Evolutionary conservation across 1,284 basidiomycete species (phyloP), one percentile per base, ranked within the genome.

Genomic region (Laetiporus sulphureus): DNA sequence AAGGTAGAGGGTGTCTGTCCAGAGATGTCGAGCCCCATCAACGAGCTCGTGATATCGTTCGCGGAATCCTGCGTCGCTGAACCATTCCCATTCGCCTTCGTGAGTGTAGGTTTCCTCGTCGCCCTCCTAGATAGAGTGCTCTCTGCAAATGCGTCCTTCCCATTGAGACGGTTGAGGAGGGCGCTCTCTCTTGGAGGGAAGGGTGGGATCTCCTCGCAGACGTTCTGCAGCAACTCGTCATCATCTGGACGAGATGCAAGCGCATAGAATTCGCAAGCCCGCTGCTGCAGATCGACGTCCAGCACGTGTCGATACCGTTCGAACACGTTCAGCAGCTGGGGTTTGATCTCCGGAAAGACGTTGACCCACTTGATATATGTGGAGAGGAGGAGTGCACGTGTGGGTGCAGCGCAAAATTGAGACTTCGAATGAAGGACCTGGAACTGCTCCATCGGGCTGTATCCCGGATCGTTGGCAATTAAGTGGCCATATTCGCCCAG

Each of bases 321-420:
- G 58, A 99, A 95, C 48, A 99, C 91, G 62, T 87, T 90, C 56
- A 97, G 61, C 18, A 99, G 77, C 58, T 96, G 92, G 18, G 85
- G 78, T 53, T 95, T 94, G 65, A 99, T 97, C 65, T 99, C 96
- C 5, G 96, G 96, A 67, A 99, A 99, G 40, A 99, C 84, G 62
- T 99, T 99, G 49, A 97, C 90, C 95, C 92, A 96, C 73, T 99
- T 99, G 69, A 98, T 85, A 62, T 99, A 99, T 1, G 96, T 97
- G 5, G 95, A 95, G 12, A 99, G 71, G 19, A 99, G 76, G 33
- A 99, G 73, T 0, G 94, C 89, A 22, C 95, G 81, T 5, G 96
- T 99, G 21, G 92, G 72, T 2, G 94, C 91, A 30, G 91, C 80
- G 61, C 95, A 97, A 57, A 92, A 89, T 60, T 95, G 92, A 21